These are phyloP conservation scores for Ophiostoma perfectum DNA, from an alignment of 2,329 filamentous ascomycete genomes.

Conservation along the genomic window DNA sequence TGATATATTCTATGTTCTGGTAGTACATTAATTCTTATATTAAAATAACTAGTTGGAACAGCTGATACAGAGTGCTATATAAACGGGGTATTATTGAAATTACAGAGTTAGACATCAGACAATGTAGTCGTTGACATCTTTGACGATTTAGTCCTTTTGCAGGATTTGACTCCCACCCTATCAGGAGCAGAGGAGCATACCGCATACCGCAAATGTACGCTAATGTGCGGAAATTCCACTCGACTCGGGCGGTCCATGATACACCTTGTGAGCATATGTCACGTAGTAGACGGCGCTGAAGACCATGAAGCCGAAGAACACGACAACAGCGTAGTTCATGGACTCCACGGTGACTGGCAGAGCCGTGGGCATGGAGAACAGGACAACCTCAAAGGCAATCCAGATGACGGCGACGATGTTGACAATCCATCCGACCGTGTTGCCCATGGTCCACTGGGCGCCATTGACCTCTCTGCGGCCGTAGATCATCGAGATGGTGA, in stretches of 20 bases:
- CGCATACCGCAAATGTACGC: too few relatives aligned
- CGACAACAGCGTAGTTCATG: conserved; percentile 71
- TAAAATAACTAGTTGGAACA: too few relatives aligned
- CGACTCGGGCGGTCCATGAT: conserved; percentile 7
- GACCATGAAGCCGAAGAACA: conserved; percentile 61
- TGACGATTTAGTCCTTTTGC: too few relatives aligned
- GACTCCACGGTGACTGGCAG: conserved; percentile 54
- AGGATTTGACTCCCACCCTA: too few relatives aligned
- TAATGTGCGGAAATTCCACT: conserved; percentile 5
- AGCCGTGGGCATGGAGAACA: conserved; percentile 66
- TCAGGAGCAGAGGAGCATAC: too few relatives aligned
- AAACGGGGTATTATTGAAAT: too few relatives aligned
- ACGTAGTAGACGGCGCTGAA: conserved; percentile 63
- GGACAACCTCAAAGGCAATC: conserved; percentile 62
- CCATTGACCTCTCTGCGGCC: conserved; percentile 36
- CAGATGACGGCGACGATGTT: conserved; percentile 41
- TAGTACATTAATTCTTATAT: too few relatives aligned
- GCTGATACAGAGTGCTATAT: too few relatives aligned
- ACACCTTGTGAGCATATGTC: conserved; percentile 36
- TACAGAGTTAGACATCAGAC: too few relatives aligned
- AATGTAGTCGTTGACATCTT: too few relatives aligned
- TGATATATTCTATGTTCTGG: too few relatives aligned
- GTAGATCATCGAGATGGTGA: conserved; percentile 37
- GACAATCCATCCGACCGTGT: conserved; percentile 15
- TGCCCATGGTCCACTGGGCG: conserved; percentile 31